Evolutionary conservation across 495 filamentous ascomycete species (phyloP).

Genomic region (Pyronema omphalodes): DNA sequence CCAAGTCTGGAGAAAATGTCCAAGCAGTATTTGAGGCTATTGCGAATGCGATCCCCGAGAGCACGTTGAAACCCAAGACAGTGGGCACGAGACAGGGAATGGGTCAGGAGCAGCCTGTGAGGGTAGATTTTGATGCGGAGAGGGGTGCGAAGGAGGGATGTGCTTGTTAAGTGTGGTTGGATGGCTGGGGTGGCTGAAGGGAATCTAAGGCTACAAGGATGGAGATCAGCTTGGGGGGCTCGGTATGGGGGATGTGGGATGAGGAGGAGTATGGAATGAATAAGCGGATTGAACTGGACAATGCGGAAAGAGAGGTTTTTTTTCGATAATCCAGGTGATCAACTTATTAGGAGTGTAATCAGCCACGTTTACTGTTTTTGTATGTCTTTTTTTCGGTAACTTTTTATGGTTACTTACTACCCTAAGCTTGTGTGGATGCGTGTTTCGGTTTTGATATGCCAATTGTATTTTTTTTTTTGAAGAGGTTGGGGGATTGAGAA

Average conservation of each 20-base stretch:
- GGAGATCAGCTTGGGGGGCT: not conserved
- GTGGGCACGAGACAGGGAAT: slow-evolving; percentile 31
- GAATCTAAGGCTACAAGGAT: not conserved
- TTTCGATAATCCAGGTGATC: too few species aligned
- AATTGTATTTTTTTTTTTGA: too few species aligned
- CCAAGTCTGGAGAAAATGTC: slow-evolving; percentile 87
- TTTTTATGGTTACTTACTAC: too few species aligned
- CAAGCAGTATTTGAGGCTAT: slow-evolving; percentile 96
- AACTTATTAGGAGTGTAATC: too few species aligned
- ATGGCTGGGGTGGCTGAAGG: not conserved
- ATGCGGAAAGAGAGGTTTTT: too few species aligned
- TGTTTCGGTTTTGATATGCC: not conserved
- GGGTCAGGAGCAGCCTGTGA: slow-evolving; percentile 38
- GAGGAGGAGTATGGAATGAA: not conserved
- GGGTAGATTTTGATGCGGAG: slow-evolving; percentile 47
- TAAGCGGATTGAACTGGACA: too few species aligned
- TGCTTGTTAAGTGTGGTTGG: slow-evolving; percentile 44
- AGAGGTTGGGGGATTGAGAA: too few species aligned
- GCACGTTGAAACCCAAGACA: slow-evolving; percentile 71
- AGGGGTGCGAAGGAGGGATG: slow-evolving; percentile 72
- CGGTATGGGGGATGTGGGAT: not conserved
- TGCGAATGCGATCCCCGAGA: slow-evolving; percentile 90
- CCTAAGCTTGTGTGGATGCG: too few species aligned
- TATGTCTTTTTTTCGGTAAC: too few species aligned
- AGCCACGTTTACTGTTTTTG: too few species aligned